phyloP scores from a whole-genome alignment of 768 basidiomycete species.

The Gloeostereum incarnatum region DNA sequence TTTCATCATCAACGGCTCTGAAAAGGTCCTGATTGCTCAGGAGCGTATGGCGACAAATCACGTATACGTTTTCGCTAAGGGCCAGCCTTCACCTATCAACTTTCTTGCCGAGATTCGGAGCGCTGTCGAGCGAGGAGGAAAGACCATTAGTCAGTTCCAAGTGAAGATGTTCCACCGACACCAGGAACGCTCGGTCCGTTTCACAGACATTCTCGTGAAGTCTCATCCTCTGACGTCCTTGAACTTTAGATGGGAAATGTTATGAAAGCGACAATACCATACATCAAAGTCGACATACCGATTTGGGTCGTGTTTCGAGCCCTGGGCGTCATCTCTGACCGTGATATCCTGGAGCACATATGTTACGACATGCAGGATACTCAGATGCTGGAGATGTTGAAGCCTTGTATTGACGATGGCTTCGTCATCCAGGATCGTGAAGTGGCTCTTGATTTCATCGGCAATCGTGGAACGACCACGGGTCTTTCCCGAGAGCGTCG shows the following conservation, averaged over 20 bases:
- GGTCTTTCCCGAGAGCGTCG: slow-evolving; percentile 88
- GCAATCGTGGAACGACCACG: slow-evolving; percentile 92
- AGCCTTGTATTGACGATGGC: slow-evolving; percentile 97
- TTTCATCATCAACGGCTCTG: slow-evolving; percentile 98
- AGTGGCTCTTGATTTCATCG: slow-evolving; percentile 96
- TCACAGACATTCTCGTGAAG: slow-evolving; percentile 2
- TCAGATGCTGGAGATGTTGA: slow-evolving; percentile 96
- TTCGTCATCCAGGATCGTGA: slow-evolving; percentile 98
- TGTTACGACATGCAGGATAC: slow-evolving; percentile 96
- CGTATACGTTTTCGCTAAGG: slow-evolving; percentile 98
- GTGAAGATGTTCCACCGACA: slow-evolving; percentile 94
- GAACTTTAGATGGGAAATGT: slow-evolving; percentile 66
- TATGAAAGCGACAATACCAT: slow-evolving; percentile 95
- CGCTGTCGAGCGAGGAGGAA: slow-evolving; percentile 96
- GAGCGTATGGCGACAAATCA: slow-evolving; percentile 99
- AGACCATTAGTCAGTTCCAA: slow-evolving; percentile 96
- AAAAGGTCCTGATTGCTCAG: slow-evolving; percentile 99
- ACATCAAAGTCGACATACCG: slow-evolving; percentile 97
- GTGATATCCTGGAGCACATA: slow-evolving; percentile 96
- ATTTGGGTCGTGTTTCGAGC: slow-evolving; percentile 99
- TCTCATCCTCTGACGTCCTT: slow-evolving; percentile 4
- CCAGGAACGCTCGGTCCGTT: slow-evolving; percentile 78
- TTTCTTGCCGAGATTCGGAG: slow-evolving; percentile 97
- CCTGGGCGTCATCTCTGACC: slow-evolving; percentile 93
- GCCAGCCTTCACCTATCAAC: slow-evolving; percentile 90